Evolutionary conservation across 306 rosid species (phyloP), one percentile per base, ranked within the genome.

Genomic region (Vigna unguiculata): DNA sequence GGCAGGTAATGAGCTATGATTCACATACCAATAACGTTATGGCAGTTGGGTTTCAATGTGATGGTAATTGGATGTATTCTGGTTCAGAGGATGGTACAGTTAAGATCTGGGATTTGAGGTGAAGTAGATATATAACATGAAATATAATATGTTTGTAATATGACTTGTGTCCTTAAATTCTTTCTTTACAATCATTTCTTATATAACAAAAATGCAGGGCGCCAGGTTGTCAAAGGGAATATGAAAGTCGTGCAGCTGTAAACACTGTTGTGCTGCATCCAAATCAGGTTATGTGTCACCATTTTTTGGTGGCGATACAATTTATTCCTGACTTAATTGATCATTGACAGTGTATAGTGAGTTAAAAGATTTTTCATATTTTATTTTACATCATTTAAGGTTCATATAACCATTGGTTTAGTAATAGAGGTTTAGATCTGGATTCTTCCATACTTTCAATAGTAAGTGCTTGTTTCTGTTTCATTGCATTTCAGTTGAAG

Each of bases 1-100:
- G 67, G 62, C 83, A 95, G 97, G 96, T 90, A 66, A 92, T 92
- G 91, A 90, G 96, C 89, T 95, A 92, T 85, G 98, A 95, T 81
- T 90, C 96, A 12, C 98, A 95, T 85, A 95, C 96, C 47, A 90
- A 85, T 79, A 95, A 95, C 81, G 99, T 95, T 52, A 92, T 92
- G 99, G 95, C 99, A 1, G 97, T 95, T 81, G 99, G 99, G 76
- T 95, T 95, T 82, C 99, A 95, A 75, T 95, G 99, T 74, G 99
- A 95, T 87, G 99, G 99, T 68, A 95, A 95, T 83, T 95, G 99
- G 99, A 95, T 92, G 99, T 95, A 95, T 85, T 95, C 99, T 41
- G 99, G 99, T 78, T 95, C 99, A 3, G 99, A 95, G 88, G 99
- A 95, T 57, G 99, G 99, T 82, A 92, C 99, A 0, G 99, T 95